Evolutionary conservation across 2,329 filamentous ascomycete species (phyloP).

Genomic region (Xenoacremonium recifei): DNA sequence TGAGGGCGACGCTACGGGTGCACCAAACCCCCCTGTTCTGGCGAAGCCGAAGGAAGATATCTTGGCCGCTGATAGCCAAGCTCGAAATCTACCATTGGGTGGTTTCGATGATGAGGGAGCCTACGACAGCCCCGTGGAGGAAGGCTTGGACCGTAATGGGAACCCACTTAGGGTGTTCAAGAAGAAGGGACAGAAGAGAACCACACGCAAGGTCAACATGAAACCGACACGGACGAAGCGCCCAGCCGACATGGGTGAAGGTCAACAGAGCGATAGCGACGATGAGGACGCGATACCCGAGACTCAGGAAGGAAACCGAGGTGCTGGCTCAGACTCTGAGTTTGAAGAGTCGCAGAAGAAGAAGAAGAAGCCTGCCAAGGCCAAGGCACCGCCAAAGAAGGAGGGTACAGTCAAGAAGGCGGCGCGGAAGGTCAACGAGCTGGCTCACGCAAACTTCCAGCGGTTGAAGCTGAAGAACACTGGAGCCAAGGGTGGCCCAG

Average conservation of each 20-base stretch:
- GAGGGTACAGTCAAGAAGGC: constrained; percentile 50
- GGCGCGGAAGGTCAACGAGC: constrained; percentile 60
- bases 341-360: constrained; percentile 14
- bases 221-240: constrained; percentile 51
- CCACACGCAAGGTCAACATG: constrained; percentile 68
- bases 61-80: constrained; percentile 44
- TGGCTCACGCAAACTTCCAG: constrained; percentile 67
- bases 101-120: constrained; percentile 63
- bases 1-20: constrained; percentile 48
- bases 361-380: constrained; percentile 21
- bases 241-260: constrained; percentile 32
- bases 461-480: constrained; percentile 61
- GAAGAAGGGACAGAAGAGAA: constrained; percentile 82
- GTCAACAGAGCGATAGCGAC: constrained; percentile 29
- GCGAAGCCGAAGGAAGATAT: constrained; percentile 32
- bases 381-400: constrained; percentile 25
- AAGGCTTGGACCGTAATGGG: constrained; percentile 51
- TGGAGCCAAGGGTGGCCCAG: constrained; percentile 61
- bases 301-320: constrained; percentile 21
- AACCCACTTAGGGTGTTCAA: constrained; percentile 66
- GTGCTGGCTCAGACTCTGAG: constrained; percentile 20
- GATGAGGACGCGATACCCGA: constrained; percentile 36
- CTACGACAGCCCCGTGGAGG: constrained; percentile 56
- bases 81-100: constrained; percentile 47
- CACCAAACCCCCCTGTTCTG: constrained; percentile 18